Percentiles rank a stretch among this genome's conserved stretches.
Conservation (phyloP, 169 alveolate genomes). For the Babesia ovis region DNA sequence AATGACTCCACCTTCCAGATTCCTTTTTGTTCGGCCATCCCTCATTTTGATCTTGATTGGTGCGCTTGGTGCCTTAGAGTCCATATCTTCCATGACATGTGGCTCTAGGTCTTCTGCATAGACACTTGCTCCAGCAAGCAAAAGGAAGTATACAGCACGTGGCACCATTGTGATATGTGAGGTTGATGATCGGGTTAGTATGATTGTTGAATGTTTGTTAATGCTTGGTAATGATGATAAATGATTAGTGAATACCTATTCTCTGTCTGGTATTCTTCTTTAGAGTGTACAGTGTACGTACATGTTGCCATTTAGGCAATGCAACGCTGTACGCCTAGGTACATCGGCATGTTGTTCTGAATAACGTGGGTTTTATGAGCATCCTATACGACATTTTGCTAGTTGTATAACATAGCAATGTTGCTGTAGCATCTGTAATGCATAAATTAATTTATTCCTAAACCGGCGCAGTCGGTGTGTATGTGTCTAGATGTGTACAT, state of each 20-base stretch:
- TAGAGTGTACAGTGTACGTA: neutral
- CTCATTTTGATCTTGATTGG: neutral
- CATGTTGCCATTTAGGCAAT: neutral
- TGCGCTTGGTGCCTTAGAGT: neutral
- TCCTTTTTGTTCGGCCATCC: neutral
- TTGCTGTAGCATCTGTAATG: no score
- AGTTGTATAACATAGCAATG: no score
- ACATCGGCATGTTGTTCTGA: conserved; percentile 2
- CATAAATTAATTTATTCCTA: no score
- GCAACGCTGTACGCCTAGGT: conserved; percentile 8
- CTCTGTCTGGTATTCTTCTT: neutral
- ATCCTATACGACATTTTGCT: no score
- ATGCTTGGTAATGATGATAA: neutral
- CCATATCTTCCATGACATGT: neutral
- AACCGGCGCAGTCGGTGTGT: no score
- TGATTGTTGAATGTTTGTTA: neutral
- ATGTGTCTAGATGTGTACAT: no score
- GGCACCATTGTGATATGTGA: neutral
- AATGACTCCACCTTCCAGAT: neutral
- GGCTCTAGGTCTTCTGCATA: neutral
- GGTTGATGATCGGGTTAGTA: neutral
- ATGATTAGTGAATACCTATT: no score
- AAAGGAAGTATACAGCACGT: neutral
- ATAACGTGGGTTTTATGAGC: no score
- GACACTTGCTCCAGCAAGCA: neutral